These are phyloP conservation scores for Microcos paniculata DNA, from an alignment of 345 rosid genomes.

Conservation along the genomic window DNA sequence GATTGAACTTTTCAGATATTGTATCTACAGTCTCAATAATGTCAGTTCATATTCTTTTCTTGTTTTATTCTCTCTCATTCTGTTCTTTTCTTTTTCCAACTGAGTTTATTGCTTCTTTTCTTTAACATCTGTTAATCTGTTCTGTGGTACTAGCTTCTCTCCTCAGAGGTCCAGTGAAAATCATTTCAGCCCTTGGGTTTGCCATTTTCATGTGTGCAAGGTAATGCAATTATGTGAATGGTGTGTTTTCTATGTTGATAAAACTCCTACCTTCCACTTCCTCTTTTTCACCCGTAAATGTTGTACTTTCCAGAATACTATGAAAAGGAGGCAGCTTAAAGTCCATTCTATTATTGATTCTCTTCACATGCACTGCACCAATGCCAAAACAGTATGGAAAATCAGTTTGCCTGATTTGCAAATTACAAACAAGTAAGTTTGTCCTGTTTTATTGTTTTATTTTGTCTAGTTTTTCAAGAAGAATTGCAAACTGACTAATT, in stretches of 20 bases:
- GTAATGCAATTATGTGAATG: constrained; percentile 31
- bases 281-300: constrained; percentile 1
- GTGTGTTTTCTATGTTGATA: background rate
- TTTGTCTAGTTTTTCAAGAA: background rate
- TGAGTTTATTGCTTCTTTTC: background rate
- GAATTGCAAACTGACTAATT: background rate
- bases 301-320: constrained; percentile 48
- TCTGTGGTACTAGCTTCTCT: constrained; percentile 51
- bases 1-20: constrained; percentile 61
- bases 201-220: constrained; percentile 81
- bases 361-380: constrained; percentile 42
- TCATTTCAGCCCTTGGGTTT: constrained; percentile 69
- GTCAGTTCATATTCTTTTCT: constrained; percentile 40
- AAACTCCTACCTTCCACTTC: background rate
- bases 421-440: constrained; percentile 62
- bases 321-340: constrained; percentile 52
- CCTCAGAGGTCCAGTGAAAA: constrained; percentile 35
- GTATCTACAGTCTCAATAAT: constrained; percentile 68
- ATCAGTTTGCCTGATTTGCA: constrained; percentile 34
- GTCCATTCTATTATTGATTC: constrained; percentile 45
- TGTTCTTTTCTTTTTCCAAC: background rate
- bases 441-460: constrained; percentile 10
- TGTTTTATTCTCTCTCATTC: background rate
- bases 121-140: constrained; percentile 23
- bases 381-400: constrained; percentile 34